These are phyloP conservation scores for Phaffomyces antillensis DNA, from an alignment of 805 yeast species.

Conservation along the genomic window DNA sequence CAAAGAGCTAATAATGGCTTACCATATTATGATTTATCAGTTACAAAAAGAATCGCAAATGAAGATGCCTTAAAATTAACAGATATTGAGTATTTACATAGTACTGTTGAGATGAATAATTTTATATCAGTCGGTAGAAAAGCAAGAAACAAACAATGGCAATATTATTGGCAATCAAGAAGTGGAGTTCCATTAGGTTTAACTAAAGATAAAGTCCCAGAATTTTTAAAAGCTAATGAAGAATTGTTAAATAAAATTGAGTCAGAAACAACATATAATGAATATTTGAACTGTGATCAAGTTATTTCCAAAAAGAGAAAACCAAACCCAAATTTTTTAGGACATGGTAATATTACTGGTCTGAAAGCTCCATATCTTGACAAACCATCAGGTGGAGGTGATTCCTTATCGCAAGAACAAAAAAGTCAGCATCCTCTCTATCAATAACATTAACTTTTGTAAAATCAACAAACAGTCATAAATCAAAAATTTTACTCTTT, in stretches of 20 bases:
- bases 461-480: background rate
- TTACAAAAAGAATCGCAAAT: slow-evolving; percentile 23
- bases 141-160: slow-evolving; percentile 41
- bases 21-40: slow-evolving; percentile 30
- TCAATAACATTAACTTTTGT: too few species aligned
- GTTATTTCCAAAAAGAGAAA: slow-evolving; percentile 35
- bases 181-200: slow-evolving; percentile 33
- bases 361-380: slow-evolving; percentile 37
- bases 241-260: slow-evolving; percentile 25
- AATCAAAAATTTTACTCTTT: background rate
- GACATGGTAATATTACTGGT: slow-evolving; percentile 37
- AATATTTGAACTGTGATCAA: slow-evolving; percentile 34
- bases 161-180: slow-evolving; percentile 38
- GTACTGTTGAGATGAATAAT: slow-evolving; percentile 38
- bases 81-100: slow-evolving; percentile 44
- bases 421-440: too few species aligned
- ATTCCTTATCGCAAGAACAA: too few species aligned
- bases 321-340: slow-evolving; percentile 43
- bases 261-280: slow-evolving; percentile 29
- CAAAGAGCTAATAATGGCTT: slow-evolving; percentile 32
- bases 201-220: slow-evolving; percentile 18
- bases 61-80: slow-evolving; percentile 32
- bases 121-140: slow-evolving; percentile 36
- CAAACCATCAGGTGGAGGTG: slow-evolving; percentile 5
- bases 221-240: slow-evolving; percentile 24